Evolutionary conservation across 352 stramenopile species (phyloP), one percentile per base, ranked within the genome.

Genomic region (Phytophthora sojae): DNA sequence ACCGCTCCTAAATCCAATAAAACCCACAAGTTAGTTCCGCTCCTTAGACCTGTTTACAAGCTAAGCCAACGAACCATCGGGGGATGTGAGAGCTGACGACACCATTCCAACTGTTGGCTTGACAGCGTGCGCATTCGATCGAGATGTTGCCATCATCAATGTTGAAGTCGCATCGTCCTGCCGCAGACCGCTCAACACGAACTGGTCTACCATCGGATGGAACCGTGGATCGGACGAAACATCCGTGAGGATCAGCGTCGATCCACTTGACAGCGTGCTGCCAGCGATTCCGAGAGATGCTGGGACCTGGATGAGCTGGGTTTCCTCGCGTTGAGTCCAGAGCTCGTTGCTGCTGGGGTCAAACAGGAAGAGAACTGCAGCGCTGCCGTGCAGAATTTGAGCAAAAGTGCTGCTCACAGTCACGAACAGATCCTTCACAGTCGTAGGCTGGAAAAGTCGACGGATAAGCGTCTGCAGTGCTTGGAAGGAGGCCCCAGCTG

Each of bases 141-240:
- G 19, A 64, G 32, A 60, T 12, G 30, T 50, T 50, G 61, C 39
- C 19, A 73, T 51, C 59, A 62, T 56, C 3, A 67, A 25, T 32
- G 59, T 29, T 53, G 65, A 58, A 6, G 47, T 39, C 21, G 44
- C 19, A 52, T 78, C 63, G 12, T 73, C 44, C 39, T 71, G 37
- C 3, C 30, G 52, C 25, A 88, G 56, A 0, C 57, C 53, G 15
- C 55, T 67, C 11, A 91, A 7, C 2, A 78, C 80, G 29, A 90
- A 77, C 42, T 94, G 83, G 42, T 94, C 86, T 0, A 94, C 73
- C 59, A 90, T 81, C 4, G 83, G 79, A 69, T 93, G 81, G 56
- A 89, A 94, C 0, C 85, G 74, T 12, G 68, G 55, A 59, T 94
- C 82, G 0, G 57, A n/a, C 23, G 68, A 42, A 12, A 85, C 61